Conservation (phyloP, 139 green algal species). For the Desmodesmus armatus region DNA sequence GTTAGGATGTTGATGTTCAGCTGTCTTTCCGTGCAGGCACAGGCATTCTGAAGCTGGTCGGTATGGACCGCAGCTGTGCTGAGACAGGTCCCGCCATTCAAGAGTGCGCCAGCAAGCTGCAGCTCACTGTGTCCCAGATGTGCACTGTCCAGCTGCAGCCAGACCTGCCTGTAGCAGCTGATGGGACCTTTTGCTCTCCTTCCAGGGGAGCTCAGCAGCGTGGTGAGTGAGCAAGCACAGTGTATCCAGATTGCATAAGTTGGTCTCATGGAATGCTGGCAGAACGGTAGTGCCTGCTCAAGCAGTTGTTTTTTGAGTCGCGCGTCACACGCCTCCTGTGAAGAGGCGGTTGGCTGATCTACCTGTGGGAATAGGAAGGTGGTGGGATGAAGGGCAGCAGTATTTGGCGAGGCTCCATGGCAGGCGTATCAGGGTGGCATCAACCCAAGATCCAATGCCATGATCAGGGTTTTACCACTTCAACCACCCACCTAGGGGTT, state of each 20-base stretch:
- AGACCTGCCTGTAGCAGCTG: not conserved
- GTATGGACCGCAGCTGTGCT: not conserved
- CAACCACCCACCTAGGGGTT: no score
- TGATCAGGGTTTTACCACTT: no score
- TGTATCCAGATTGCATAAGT: no score
- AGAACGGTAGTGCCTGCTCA: no score
- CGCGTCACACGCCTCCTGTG: not conserved
- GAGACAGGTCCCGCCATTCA: not conserved
- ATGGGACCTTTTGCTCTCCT: not conserved
- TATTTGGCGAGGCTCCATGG: no score
- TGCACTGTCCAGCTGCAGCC: constrained; percentile 19
- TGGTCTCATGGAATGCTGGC: not conserved
- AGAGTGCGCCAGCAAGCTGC: constrained; percentile 21
- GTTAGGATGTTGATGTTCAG: not conserved
- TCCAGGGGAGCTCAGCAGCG: not conserved
- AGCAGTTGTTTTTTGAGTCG: no score
- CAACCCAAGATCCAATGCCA: not conserved
- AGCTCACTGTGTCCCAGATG: not conserved
- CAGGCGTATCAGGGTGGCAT: not conserved
- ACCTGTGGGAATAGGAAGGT: not conserved
- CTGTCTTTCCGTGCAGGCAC: not conserved
- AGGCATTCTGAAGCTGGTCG: not conserved
- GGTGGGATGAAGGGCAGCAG: not conserved
- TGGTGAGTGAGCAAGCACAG: no score
- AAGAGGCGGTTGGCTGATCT: constrained; percentile 1